These are phyloP conservation scores for Sinapis alba DNA, from an alignment of 441 rosid genomes.

Conservation along the genomic window DNA sequence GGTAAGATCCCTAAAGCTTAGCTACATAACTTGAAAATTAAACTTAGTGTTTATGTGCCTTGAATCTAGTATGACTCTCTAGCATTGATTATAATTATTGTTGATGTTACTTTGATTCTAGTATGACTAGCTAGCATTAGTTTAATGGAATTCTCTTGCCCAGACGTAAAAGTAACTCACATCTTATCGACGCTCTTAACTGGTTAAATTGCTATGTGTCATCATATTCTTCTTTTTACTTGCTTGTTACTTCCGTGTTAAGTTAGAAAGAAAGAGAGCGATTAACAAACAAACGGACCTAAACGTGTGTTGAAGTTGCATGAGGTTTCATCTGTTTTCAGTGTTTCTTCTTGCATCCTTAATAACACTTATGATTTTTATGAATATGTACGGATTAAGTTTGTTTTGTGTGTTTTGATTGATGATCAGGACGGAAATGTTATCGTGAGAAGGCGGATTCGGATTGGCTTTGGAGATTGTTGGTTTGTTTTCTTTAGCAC, in stretches of 20 bases:
- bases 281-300: no score
- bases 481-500: slow-evolving; percentile 29
- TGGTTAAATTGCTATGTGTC: no score
- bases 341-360: not conserved
- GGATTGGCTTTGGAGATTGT: slow-evolving; percentile 29
- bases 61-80: not conserved
- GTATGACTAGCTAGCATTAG: no score
- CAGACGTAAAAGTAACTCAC: no score
- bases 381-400: not conserved
- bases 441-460: slow-evolving; percentile 26
- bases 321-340: not conserved
- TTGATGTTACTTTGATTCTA: no score
- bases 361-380: not conserved
- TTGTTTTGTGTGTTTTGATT: slow-evolving; percentile 12
- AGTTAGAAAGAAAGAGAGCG: no score
- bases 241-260: no score
- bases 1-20: slow-evolving; percentile 25
- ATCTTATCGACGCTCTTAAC: no score
- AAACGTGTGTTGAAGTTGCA: no score
- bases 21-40: not conserved
- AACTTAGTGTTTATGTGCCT: not conserved
- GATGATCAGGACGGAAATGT: slow-evolving; percentile 38
- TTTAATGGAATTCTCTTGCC: no score
- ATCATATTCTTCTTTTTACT: no score
- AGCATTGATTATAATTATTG: not conserved